Percentiles rank a stretch among this genome's conserved stretches.
Conservation (phyloP, 148 eudicot species). For the Vaccinium myrtillus region DNA sequence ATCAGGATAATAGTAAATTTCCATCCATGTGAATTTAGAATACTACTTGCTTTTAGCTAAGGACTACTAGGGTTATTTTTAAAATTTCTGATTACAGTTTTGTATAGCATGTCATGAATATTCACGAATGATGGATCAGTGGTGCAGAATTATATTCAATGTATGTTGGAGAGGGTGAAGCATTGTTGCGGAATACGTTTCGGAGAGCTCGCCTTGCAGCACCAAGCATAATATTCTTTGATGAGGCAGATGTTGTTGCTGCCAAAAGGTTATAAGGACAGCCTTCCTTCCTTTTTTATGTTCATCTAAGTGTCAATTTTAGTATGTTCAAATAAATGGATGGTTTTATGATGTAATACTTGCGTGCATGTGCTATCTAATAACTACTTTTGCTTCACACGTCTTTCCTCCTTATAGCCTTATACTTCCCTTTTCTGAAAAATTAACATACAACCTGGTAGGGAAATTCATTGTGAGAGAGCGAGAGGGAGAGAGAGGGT, state of each 20-base stretch:
- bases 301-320: neutral
- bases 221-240: conserved; percentile 93
- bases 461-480: too few species aligned
- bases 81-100: neutral
- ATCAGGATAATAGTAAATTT: neutral
- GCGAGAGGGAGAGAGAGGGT: too few species aligned
- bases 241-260: conserved; percentile 89
- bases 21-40: neutral
- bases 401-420: neutral
- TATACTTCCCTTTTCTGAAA: too few species aligned
- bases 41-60: neutral
- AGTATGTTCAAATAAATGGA: neutral
- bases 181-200: conserved; percentile 83
- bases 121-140: conserved; percentile 36
- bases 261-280: conserved; percentile 54
- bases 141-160: conserved; percentile 92
- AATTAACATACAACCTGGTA: too few species aligned
- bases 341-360: neutral
- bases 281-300: neutral
- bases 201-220: conserved; percentile 95
- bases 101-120: neutral
- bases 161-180: conserved; percentile 99
- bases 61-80: neutral
- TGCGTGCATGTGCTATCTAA: neutral
- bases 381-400: neutral